A percentile compares a stretch with the other conserved stretches of the same genome.
These are phyloP conservation scores for Plasmodium gonderi DNA, from an alignment of 169 alveolate species.

Conservation along the genomic window DNA sequence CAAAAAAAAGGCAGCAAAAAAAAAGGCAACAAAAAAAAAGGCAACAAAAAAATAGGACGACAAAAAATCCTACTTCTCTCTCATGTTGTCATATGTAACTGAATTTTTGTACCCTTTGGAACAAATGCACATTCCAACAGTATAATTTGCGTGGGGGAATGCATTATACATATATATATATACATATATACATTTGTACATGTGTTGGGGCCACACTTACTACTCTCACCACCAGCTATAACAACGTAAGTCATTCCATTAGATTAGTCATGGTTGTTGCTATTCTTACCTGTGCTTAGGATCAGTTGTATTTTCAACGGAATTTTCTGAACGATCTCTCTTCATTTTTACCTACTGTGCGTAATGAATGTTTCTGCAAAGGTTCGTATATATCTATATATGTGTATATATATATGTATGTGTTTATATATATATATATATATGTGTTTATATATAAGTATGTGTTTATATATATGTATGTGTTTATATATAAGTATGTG, in stretches of 20 bases:
- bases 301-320: slow-evolving; percentile 71
- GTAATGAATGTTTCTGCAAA: not conserved
- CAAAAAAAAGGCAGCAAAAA: too few species aligned
- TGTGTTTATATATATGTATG: not conserved
- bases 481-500: not conserved
- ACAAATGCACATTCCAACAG: too few species aligned
- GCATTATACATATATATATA: not conserved
- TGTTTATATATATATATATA: not conserved
- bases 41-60: too few species aligned
- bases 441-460: not conserved
- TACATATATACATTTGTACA: not conserved
- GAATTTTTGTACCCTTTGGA: too few species aligned
- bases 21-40: too few species aligned
- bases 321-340: slow-evolving; percentile 73
- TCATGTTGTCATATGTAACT: too few species aligned
- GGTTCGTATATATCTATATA: not conserved
- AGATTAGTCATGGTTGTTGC: too few species aligned
- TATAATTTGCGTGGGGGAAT: too few species aligned
- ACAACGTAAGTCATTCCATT: too few species aligned
- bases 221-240: too few species aligned
- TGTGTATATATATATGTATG: not conserved
- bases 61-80: too few species aligned
- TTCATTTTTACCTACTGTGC: slow-evolving; percentile 26
- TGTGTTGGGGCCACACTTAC: not conserved
- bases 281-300: slow-evolving; percentile 41